Conservation (phyloP, 306 rosid species). For the Citrullus mucosospermus region DNA sequence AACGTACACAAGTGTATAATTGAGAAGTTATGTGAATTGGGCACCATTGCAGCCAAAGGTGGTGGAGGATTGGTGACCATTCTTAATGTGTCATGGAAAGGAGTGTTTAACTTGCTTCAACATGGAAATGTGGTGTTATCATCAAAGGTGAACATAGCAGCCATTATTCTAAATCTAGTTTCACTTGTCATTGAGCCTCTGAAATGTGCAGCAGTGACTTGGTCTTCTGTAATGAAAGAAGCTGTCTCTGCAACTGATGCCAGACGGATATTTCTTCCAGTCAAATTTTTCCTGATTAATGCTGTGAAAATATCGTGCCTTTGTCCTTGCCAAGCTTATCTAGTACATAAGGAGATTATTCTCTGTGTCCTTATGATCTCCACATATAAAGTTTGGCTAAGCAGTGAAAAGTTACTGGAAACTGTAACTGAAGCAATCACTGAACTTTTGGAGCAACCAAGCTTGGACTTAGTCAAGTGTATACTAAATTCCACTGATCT, state of each 20-base stretch:
- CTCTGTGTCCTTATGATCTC: constrained; percentile 49
- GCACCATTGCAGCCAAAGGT: constrained; percentile 64
- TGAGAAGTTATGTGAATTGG: constrained; percentile 58
- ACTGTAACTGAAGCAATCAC: constrained; percentile 39
- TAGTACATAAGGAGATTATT: constrained; percentile 43
- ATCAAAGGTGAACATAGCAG: constrained; percentile 33
- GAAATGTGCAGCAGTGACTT: constrained; percentile 52
- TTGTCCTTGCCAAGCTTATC: constrained; percentile 61
- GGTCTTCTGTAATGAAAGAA: constrained; percentile 45
- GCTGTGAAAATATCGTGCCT: constrained; percentile 61
- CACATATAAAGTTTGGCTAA: constrained; percentile 40
- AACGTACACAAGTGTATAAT: constrained; percentile 39
- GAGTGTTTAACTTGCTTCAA: constrained; percentile 82
- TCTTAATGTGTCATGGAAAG: constrained; percentile 86
- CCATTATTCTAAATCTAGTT: constrained; percentile 40
- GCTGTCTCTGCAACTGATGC: constrained; percentile 61
- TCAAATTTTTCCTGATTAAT: constrained; percentile 72
- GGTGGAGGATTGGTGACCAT: constrained; percentile 75
- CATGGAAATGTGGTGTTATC: constrained; percentile 37
- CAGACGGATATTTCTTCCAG: constrained; percentile 68
- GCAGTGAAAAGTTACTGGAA: constrained; percentile 40
- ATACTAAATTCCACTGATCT: constrained; percentile 49
- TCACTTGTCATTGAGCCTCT: constrained; percentile 53
- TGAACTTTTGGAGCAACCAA: constrained; percentile 64
- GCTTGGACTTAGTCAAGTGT: constrained; percentile 48